Percentiles rank a stretch among this genome's conserved stretches.
phyloP scores from a whole-genome alignment of 192 early-diverging fungal genomes.

The Helicostylum pulchrum region DNA sequence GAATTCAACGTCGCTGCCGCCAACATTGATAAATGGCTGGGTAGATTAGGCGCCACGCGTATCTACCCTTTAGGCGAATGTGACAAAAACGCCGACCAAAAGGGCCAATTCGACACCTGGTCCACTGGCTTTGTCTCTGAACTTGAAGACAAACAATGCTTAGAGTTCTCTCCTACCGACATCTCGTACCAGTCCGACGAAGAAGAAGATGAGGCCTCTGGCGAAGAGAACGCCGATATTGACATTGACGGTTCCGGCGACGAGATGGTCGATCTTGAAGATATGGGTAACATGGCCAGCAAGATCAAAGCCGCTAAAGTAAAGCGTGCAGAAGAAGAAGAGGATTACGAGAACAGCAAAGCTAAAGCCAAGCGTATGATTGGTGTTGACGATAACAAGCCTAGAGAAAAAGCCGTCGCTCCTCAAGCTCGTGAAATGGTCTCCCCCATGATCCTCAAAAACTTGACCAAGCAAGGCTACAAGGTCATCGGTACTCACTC shows the following conservation, averaged over 20 bases:
- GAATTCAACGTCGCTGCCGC: constrained; percentile 54
- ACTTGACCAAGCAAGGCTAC: constrained; percentile 70
- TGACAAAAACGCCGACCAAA: constrained; percentile 49
- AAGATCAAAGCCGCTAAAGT: constrained; percentile 56
- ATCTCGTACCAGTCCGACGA: constrained; percentile 52
- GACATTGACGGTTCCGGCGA: constrained; percentile 46
- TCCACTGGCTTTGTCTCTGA: constrained; percentile 35
- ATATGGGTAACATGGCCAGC: constrained; percentile 63
- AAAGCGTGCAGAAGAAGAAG: constrained; percentile 52
- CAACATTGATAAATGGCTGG: constrained; percentile 58
- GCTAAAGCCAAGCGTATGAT: constrained; percentile 44
- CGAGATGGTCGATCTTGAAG: constrained; percentile 71
- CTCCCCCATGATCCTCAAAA: constrained; percentile 63
- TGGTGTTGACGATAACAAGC: constrained; percentile 29
- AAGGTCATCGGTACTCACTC: constrained; percentile 71
- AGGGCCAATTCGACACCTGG: constrained; percentile 27
- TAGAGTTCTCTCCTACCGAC: constrained; percentile 44
- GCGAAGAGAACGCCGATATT: constrained; percentile 20
- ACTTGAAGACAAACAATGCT: constrained; percentile 42
- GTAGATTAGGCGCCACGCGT: constrained; percentile 56
- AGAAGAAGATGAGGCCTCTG: constrained; percentile 42
- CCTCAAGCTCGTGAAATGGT: constrained; percentile 59
- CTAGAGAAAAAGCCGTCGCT: constrained; percentile 28
- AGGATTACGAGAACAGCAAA: constrained; percentile 40
- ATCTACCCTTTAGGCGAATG: constrained; percentile 59